phyloP scores from a whole-genome alignment of 441 rosid genomes.

The Corymbia calophylla region DNA sequence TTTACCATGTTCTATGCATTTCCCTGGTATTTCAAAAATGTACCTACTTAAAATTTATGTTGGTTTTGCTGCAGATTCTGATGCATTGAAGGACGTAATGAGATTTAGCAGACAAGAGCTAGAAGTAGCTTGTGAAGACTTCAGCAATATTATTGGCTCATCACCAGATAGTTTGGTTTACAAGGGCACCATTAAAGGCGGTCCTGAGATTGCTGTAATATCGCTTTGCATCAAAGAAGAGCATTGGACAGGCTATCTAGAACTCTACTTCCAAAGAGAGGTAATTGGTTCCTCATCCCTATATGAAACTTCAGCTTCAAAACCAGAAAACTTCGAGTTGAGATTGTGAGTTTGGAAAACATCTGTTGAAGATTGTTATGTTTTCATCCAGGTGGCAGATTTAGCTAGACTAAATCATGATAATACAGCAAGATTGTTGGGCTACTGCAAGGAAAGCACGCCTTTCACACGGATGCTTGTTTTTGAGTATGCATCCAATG shows the following conservation, averaged over 20 bases:
- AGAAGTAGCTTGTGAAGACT: conserved; percentile 98
- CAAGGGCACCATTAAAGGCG: conserved; percentile 90
- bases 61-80: conserved; percentile 51
- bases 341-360: background rate
- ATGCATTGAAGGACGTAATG: conserved; percentile 68
- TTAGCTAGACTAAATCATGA: conserved; percentile 90
- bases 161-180: conserved; percentile 90
- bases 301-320: background rate
- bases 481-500: conserved; percentile 92
- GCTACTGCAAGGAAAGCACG: conserved; percentile 72
- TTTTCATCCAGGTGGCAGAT: conserved; percentile 75
- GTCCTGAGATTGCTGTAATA: conserved; percentile 95
- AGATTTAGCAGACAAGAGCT: conserved; percentile 90
- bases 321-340: background rate
- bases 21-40: background rate
- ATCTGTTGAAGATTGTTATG: background rate
- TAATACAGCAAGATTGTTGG: conserved; percentile 71
- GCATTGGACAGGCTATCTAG: conserved; percentile 89
- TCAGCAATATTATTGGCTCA: conserved; percentile 95
- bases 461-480: conserved; percentile 95
- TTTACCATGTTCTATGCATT: background rate
- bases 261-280: conserved; percentile 95
- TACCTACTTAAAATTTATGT: background rate
- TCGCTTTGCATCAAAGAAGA: conserved; percentile 88
- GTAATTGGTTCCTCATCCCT: conserved; percentile 19